These are phyloP conservation scores for Chaetomium cochliodes DNA, from an alignment of 495 filamentous ascomycete species.

Conservation along the genomic window DNA sequence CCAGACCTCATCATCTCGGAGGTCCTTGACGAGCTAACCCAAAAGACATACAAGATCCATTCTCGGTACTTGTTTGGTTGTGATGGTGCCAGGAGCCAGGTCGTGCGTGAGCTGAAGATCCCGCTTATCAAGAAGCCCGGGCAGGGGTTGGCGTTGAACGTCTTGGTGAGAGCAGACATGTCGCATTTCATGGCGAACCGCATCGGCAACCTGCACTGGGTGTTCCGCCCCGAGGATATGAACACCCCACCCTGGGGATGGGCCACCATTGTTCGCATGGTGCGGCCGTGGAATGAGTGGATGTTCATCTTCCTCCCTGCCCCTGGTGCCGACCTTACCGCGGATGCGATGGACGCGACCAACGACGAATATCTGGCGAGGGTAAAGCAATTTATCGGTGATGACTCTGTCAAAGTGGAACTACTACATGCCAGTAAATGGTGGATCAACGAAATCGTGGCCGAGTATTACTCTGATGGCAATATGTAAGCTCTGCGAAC, in stretches of 20 bases:
- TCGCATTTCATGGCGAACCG: conserved; percentile 50
- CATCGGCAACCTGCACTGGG: conserved; percentile 58
- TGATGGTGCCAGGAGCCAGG: conserved; percentile 54
- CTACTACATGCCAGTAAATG: conserved; percentile 42
- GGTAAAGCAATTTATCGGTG: conserved; percentile 52
- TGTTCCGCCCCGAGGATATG: conserved; percentile 38
- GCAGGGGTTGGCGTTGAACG: conserved; percentile 55
- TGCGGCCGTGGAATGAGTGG: conserved; percentile 48
- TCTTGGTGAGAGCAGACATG: conserved; percentile 54
- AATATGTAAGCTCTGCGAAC: conserved; percentile 30
- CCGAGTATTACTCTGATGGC: conserved; percentile 43
- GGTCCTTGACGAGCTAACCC: conserved; percentile 46
- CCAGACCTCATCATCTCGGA: conserved; percentile 39
- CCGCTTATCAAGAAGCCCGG: conserved; percentile 52
- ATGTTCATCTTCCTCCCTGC: conserved; percentile 46
- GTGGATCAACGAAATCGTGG: conserved; percentile 46
- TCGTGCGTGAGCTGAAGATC: conserved; percentile 50
- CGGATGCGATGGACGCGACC: conserved; percentile 35
- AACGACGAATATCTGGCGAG: conserved; percentile 41
- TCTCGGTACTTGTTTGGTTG: conserved; percentile 58
- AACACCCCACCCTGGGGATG: conserved; percentile 38
- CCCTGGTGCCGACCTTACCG: conserved; percentile 33
- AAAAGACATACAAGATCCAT: conserved; percentile 45
- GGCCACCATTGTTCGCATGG: conserved; percentile 42
- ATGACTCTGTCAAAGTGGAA: conserved; percentile 41